Conservation (phyloP, 2,329 filamentous ascomycete genomes). For the Parafenestella ontariensis region DNA sequence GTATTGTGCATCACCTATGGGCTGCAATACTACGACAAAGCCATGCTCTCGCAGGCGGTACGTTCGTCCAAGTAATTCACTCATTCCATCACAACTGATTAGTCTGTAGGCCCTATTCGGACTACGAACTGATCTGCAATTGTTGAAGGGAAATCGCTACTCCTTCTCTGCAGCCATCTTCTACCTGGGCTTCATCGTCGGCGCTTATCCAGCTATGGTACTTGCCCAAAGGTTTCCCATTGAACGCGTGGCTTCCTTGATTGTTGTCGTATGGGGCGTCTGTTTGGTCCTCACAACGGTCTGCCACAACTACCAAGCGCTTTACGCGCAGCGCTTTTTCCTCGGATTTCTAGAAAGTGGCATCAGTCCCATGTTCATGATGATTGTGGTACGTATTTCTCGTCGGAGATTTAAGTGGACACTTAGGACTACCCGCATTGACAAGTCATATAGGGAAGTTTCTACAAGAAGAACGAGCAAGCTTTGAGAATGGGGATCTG, state of each 20-base stretch:
- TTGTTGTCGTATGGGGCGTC: conserved; percentile 55
- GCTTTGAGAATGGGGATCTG: conserved; percentile 65
- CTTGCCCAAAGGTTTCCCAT: conserved; percentile 57
- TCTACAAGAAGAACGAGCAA: conserved; percentile 64
- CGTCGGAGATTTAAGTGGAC: no score
- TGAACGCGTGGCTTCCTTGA: conserved; percentile 53
- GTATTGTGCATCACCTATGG: conserved; percentile 32
- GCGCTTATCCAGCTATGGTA: conserved; percentile 56
- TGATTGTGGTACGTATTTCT: conserved; percentile 25
- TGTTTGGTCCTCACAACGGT: conserved; percentile 57
- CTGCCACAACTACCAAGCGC: conserved; percentile 57
- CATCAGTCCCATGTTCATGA: conserved; percentile 60
- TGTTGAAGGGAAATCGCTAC: conserved; percentile 51
- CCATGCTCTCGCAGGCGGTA: conserved; percentile 61
- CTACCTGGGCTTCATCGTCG: conserved; percentile 57
- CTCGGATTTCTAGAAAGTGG: conserved; percentile 62
- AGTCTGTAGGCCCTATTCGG: conserved; percentile 38
- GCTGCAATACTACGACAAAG: conserved; percentile 41
- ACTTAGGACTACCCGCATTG: not conserved
- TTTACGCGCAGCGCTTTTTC: conserved; percentile 59
- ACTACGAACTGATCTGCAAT: conserved; percentile 41
- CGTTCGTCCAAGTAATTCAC: conserved; percentile 3
- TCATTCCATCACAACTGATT: not conserved
- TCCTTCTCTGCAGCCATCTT: conserved; percentile 55
- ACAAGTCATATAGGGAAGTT: conserved; percentile 58